Evolutionary conservation across 495 filamentous ascomycete species (phyloP).

Genomic region (Neurospora sp.): DNA sequence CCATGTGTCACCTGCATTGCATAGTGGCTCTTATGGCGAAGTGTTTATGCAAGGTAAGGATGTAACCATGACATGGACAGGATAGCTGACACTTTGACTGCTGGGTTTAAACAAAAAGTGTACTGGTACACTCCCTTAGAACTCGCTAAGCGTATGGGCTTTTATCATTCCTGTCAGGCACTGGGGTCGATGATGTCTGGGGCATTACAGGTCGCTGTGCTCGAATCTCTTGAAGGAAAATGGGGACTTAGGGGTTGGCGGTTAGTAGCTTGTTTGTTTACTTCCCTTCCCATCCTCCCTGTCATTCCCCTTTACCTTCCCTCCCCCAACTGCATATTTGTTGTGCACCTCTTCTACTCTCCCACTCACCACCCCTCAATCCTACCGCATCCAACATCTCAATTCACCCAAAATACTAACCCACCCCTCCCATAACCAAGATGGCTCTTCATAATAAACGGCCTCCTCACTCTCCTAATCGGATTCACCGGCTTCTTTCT

Average conservation of each 20-base stretch:
- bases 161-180: slow-evolving; percentile 34
- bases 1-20: not conserved
- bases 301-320: too few relatives aligned
- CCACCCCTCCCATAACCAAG: not conserved
- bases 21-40: not conserved
- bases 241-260: slow-evolving; percentile 44
- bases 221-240: slow-evolving; percentile 37
- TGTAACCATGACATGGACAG: not conserved
- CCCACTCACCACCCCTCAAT: too few relatives aligned
- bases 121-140: slow-evolving; percentile 30
- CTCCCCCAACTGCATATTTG: too few relatives aligned
- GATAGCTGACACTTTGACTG: not conserved
- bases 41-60: not conserved
- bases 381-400: too few relatives aligned
- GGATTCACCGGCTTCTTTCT: slow-evolving; percentile 38
- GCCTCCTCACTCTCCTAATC: slow-evolving; percentile 37
- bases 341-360: too few relatives aligned
- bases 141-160: slow-evolving; percentile 30
- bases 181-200: slow-evolving; percentile 29
- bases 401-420: too few relatives aligned
- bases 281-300: too few relatives aligned
- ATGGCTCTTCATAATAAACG: slow-evolving; percentile 46
- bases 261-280: slow-evolving; percentile 1
- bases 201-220: slow-evolving; percentile 44
- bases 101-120: slow-evolving; percentile 7